Evolutionary conservation across 345 rosid genomes (phyloP), one percentile per base, ranked within the genome.

Genomic region (Salix udensis): DNA sequence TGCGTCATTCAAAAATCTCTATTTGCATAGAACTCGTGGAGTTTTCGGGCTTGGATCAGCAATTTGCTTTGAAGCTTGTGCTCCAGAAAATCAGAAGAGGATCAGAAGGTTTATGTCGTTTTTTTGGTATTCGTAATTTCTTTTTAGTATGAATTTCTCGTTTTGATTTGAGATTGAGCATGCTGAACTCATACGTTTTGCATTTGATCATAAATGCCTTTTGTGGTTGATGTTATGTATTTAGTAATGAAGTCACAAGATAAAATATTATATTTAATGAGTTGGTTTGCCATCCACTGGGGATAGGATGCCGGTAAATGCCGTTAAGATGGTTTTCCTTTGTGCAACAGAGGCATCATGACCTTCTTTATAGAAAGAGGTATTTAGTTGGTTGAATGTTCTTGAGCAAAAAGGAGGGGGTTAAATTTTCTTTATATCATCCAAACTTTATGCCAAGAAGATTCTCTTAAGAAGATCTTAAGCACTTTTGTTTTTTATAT

Each of bases 21-120:
- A 70, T 83, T 80, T 88, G 48, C 88, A 89, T 73, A 84, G 81
- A 72, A 87, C 84, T 2, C 88, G 87, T 31, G 97, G 98, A 66
- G 83, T 88, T 76, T 89, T 95, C 72, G 97, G 97, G 55, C 86
- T 88, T 69, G 98, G 98, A 76, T 80, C 84, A 39, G 97, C 98
- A 68, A 75, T 92, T 82, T 88, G 82, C 84, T 95, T 95, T 74
- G 60, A 79, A 30, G 74, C 66, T n/a, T 3, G 50, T 79, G 77
- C 21, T 69, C 70, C 80, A 15, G 74, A 61, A 31, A 82, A 81
- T 31, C 79, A 60, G 46, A 82, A 82, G 42, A 75, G 46, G 4
- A 82, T 76, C 16, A 90, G 81, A 80, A 91, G 90, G 98, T 92
- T 81, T 34, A 71, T 72, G 62, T 80, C 71, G 6, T 34, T 24